Conservation (phyloP, 495 filamentous ascomycete species). For the Filosporella fistucella region DNA sequence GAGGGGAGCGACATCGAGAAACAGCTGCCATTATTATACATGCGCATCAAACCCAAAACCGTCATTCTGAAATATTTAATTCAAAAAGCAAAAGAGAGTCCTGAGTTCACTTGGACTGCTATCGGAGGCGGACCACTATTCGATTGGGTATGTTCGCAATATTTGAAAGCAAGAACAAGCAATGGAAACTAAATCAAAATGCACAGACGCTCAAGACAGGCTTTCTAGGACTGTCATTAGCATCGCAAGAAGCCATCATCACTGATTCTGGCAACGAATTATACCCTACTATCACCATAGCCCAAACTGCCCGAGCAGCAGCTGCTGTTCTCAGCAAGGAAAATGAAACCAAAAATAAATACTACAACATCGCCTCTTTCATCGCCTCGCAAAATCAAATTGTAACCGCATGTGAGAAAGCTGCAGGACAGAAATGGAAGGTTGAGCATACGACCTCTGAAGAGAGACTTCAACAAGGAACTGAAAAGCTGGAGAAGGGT, state of each 20-base stretch:
- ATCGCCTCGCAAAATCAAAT: slow-evolving; percentile 37
- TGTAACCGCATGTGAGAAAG: slow-evolving; percentile 25
- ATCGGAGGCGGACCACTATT: slow-evolving; percentile 41
- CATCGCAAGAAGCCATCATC: slow-evolving; percentile 16
- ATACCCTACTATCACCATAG: slow-evolving; percentile 35
- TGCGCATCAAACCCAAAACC: slow-evolving; percentile 35
- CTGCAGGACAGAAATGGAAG: slow-evolving; percentile 8
- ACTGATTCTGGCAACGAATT: slow-evolving; percentile 38
- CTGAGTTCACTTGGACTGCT: slow-evolving; percentile 36
- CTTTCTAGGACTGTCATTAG: neutral
- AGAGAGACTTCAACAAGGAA: neutral
- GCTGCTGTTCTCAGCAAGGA: slow-evolving; percentile 35
- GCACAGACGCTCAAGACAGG: neutral
- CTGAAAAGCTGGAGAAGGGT: slow-evolving; percentile 2
- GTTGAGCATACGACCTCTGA: neutral
- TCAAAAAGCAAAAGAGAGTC: slow-evolving; percentile 27
- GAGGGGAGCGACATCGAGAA: neutral
- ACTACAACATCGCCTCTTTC: slow-evolving; percentile 36
- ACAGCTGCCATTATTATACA: neutral
- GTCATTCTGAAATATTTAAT: slow-evolving; percentile 31
- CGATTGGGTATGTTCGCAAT: slow-evolving; percentile 31
- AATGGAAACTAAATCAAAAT: neutral
- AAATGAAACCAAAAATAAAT: slow-evolving; percentile 40
- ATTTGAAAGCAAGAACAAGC: neutral
- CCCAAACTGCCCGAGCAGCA: slow-evolving; percentile 33